Conservation (phyloP, 108 stramenopile genomes). For the Craspedostauros australis region DNA sequence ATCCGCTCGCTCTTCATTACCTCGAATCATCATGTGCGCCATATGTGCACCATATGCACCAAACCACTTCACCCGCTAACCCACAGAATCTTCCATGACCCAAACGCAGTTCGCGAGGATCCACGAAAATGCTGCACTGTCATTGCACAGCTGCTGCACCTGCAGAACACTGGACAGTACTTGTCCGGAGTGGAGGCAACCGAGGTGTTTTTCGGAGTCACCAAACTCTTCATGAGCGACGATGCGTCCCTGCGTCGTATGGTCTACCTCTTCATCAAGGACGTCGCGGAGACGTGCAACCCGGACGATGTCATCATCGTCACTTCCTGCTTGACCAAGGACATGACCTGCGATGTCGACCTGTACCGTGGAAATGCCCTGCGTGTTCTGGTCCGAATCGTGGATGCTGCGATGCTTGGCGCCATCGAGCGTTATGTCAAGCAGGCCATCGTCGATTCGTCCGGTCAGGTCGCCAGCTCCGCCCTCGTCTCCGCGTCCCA, state of each 20-base stretch:
- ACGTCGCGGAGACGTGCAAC: slow-evolving; percentile 96
- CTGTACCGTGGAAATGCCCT: slow-evolving; percentile 98
- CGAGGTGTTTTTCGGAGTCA: slow-evolving; percentile 99
- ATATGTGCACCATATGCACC: no score
- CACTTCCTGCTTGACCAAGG: slow-evolving; percentile 95
- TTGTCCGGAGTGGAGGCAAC: slow-evolving; percentile 74
- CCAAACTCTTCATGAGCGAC: slow-evolving; percentile 97
- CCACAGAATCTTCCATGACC: slow-evolving; percentile 90
- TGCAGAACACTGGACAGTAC: slow-evolving; percentile 83
- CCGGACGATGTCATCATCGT: slow-evolving; percentile 99
- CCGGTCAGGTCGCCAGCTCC: slow-evolving; percentile 90
- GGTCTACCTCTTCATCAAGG: slow-evolving; percentile 99
- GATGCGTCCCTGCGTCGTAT: slow-evolving; percentile 82
- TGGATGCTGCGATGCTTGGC: slow-evolving; percentile 97
- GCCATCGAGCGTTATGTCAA: slow-evolving; percentile 98
- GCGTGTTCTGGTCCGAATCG: slow-evolving; percentile 94
- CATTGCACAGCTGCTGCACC: slow-evolving; percentile 94
- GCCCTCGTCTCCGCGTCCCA: slow-evolving; percentile 90
- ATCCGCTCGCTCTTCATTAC: no score
- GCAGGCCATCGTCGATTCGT: slow-evolving; percentile 97
- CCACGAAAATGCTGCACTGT: slow-evolving; percentile 97
- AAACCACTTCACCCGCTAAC: no score
- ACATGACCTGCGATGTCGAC: slow-evolving; percentile 98
- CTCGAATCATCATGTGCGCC: no score
- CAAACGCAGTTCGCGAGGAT: slow-evolving; percentile 88